Evolutionary conservation across 169 alveolate genomes (phyloP).

Genomic region (Blepharisma undulans): DNA sequence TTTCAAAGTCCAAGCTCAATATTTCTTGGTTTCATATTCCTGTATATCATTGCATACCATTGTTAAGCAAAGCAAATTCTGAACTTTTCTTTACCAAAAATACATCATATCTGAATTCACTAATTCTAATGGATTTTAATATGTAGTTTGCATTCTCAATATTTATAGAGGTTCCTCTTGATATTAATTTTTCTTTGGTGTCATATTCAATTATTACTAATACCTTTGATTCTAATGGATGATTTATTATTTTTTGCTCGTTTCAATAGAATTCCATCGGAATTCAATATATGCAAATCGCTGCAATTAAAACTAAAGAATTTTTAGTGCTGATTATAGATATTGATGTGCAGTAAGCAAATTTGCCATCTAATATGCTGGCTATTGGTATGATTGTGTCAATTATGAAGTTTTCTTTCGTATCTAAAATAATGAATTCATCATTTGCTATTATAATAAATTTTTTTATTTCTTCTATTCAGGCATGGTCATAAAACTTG

Average conservation of each 20-base stretch:
- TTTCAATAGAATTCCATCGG: background rate
- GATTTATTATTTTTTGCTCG: background rate
- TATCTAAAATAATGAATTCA: background rate
- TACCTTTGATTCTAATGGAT: background rate
- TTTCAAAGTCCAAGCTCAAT: background rate
- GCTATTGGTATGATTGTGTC: background rate
- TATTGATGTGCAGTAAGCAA: background rate
- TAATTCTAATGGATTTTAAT: background rate
- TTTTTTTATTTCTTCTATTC: background rate
- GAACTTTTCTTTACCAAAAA: background rate
- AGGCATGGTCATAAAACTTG: background rate
- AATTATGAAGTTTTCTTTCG: background rate
- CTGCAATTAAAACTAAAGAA: background rate
- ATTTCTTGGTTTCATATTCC: background rate
- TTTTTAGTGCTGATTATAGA: background rate
- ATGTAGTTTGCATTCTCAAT: background rate
- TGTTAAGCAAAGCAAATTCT: background rate
- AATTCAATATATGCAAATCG: background rate
- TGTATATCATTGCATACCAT: background rate
- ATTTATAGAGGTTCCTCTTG: background rate
- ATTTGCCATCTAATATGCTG: background rate
- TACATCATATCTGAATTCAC: background rate
- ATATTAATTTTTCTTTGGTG: background rate
- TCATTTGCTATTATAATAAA: background rate
- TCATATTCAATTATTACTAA: background rate